phyloP scores from a whole-genome alignment of 805 yeast species.

The Lachancea meyersii region DNA sequence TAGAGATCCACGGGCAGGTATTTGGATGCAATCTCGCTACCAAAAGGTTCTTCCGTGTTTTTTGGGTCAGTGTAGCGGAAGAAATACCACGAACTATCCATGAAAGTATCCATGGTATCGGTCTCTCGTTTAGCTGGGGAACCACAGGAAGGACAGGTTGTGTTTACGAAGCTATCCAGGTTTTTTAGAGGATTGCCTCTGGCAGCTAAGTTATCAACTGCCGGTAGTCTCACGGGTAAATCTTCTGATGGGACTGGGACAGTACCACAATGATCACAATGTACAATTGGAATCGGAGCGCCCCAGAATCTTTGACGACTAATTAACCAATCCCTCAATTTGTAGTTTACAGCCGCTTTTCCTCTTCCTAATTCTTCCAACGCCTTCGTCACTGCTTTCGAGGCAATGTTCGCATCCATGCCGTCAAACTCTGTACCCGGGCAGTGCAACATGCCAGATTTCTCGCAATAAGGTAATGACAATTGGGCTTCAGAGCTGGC shows the following conservation, averaged over 20 bases:
- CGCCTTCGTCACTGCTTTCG: slow-evolving; percentile 37
- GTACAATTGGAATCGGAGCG: slow-evolving; percentile 92
- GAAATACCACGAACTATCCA: slow-evolving; percentile 96
- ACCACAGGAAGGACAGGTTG: slow-evolving; percentile 78
- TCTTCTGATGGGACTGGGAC: slow-evolving; percentile 89
- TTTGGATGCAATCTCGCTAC: slow-evolving; percentile 40
- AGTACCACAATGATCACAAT: slow-evolving; percentile 78
- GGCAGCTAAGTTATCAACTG: slow-evolving; percentile 42
- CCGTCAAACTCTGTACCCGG: slow-evolving; percentile 50
- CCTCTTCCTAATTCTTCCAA: slow-evolving; percentile 43
- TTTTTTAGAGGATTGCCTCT: slow-evolving; percentile 64
- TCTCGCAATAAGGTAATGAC: slow-evolving; percentile 34
- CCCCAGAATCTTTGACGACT: slow-evolving; percentile 98
- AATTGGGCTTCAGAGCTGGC: slow-evolving; percentile 1
- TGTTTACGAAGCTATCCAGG: slow-evolving; percentile 60
- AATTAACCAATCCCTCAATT: slow-evolving; percentile 88
- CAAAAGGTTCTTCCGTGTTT: slow-evolving; percentile 52
- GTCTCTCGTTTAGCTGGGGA: slow-evolving; percentile 76
- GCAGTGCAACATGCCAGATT: slow-evolving; percentile 43
- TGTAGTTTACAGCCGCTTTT: slow-evolving; percentile 43
- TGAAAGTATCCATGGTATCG: slow-evolving; percentile 97
- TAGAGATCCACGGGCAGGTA: slow-evolving; percentile 83
- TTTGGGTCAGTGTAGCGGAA: slow-evolving; percentile 76
- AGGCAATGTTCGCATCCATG: slow-evolving; percentile 45
- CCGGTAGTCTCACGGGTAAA: slow-evolving; percentile 77